Evolutionary conservation across 2,329 filamentous ascomycete species (phyloP).

Genomic region (Exophiala phaeomuriformis): DNA sequence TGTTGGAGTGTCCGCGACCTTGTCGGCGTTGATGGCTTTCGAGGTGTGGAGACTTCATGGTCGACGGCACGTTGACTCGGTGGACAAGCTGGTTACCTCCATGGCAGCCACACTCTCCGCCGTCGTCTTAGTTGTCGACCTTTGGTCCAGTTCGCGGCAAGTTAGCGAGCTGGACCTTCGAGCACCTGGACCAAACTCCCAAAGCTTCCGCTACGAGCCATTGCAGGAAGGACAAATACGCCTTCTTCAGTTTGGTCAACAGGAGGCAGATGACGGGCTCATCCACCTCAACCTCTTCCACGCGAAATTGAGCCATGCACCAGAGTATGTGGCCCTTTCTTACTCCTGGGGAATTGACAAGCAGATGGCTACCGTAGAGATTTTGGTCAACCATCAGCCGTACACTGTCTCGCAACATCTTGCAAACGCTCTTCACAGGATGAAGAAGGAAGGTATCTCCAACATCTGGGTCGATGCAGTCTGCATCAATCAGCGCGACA

Average conservation of each 20-base stretch:
- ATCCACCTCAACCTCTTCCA: constrained; percentile 9
- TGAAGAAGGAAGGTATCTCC: constrained; percentile 3
- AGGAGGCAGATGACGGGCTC: not conserved
- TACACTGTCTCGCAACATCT: constrained; percentile 10
- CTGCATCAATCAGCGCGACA: constrained; percentile 17
- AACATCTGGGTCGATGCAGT: constrained; percentile 19
- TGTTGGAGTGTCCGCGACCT: not conserved
- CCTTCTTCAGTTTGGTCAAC: constrained; percentile 4
- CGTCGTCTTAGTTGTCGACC: not conserved
- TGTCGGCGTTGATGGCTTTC: not conserved
- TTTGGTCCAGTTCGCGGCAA: not conserved
- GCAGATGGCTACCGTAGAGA: not conserved
- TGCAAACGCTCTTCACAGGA: constrained; percentile 8
- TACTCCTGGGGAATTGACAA: constrained; percentile 18
- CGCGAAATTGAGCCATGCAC: constrained; percentile 12
- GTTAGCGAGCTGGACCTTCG: not conserved
- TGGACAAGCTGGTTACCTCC: not conserved
- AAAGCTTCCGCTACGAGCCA: constrained; percentile 7
- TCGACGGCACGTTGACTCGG: not conserved
- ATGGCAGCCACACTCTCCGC: not conserved
- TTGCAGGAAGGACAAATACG: constrained; percentile 15
- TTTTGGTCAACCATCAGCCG: constrained; percentile 8
- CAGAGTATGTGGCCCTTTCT: constrained; percentile 17
- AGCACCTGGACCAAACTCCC: not conserved
- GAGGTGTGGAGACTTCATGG: not conserved